phyloP scores from a whole-genome alignment of 129 eudicot species.

The Flaveria sonorensis region DNA sequence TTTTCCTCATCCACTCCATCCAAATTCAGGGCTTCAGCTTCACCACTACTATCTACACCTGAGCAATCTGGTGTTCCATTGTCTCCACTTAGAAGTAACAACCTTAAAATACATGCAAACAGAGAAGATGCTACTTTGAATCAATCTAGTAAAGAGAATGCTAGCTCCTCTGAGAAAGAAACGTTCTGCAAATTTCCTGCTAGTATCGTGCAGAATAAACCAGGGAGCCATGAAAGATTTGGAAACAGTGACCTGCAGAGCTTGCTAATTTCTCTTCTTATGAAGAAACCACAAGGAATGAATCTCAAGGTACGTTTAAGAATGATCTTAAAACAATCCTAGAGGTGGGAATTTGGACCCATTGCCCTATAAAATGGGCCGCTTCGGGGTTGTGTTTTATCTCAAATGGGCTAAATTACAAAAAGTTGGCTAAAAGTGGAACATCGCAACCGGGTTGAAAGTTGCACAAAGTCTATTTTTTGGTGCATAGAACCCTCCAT shows the following conservation, averaged over 20 bases:
- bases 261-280: conserved; percentile 58
- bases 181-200: conserved; percentile 30
- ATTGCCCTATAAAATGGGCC: not conserved
- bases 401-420: not conserved
- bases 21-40: conserved; percentile 72
- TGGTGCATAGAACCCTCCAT: not conserved
- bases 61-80: conserved; percentile 54
- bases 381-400: not conserved
- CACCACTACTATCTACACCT: conserved; percentile 71
- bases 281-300: conserved; percentile 82
- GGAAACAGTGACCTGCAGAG: conserved; percentile 59
- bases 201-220: conserved; percentile 41
- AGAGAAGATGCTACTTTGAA: conserved; percentile 44
- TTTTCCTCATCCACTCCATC: conserved; percentile 51
- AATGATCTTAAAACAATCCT: conserved; percentile 22
- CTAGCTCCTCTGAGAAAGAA: conserved; percentile 35
- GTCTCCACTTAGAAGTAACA: conserved; percentile 63
- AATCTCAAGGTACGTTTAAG: conserved; percentile 61
- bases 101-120: conserved; percentile 47
- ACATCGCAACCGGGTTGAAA: not conserved
- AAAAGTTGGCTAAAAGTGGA: conserved; percentile 3
- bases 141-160: conserved; percentile 48
- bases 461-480: conserved; percentile 4
- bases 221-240: conserved; percentile 36
- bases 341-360: not conserved